phyloP scores from a whole-genome alignment of 2,329 filamentous ascomycete genomes.

The Cytospora piceicola region DNA sequence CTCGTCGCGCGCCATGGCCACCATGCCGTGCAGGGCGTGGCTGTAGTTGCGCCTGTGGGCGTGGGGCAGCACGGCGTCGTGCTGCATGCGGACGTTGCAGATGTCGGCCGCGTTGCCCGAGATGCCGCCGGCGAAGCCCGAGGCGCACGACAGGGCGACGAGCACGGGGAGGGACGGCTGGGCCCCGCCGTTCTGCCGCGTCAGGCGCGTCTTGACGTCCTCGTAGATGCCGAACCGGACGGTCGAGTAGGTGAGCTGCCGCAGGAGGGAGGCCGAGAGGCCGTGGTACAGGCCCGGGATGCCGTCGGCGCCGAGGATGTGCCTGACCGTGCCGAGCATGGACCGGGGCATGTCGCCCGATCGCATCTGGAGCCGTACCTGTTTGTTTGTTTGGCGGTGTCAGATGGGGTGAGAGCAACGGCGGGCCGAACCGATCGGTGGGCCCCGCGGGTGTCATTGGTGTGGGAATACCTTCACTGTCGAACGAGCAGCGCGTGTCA shows the following conservation, averaged over 20 bases:
- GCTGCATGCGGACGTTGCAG: constrained; percentile 97
- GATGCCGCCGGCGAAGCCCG: constrained; percentile 86
- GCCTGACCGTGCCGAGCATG: constrained; percentile 84
- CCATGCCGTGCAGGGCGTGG: constrained; percentile 83
- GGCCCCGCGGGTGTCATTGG: not conserved
- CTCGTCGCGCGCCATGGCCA: constrained; percentile 86
- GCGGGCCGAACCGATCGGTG: not conserved
- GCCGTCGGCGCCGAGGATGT: constrained; percentile 78
- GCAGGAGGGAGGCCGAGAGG: constrained; percentile 88
- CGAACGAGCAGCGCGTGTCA: constrained; percentile 8
- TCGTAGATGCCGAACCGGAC: constrained; percentile 97
- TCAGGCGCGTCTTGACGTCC: constrained; percentile 76
- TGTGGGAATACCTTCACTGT: constrained; percentile 26
- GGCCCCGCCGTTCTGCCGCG: constrained; percentile 43
- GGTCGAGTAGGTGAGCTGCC: constrained; percentile 94
- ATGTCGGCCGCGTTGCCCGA: constrained; percentile 95
- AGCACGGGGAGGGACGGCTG: constrained; percentile 75
- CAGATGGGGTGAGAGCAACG: not conserved
- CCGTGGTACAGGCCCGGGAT: constrained; percentile 84
- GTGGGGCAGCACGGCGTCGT: constrained; percentile 76
- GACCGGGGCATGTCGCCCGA: constrained; percentile 73
- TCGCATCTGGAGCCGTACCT: constrained; percentile 90
- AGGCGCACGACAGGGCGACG: constrained; percentile 78
- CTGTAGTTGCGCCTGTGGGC: constrained; percentile 83
- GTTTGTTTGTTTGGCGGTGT: constrained; percentile 15